Evolutionary conservation across 2,329 filamentous ascomycete species (phyloP).

Genomic region (Seiridium unicorne): DNA sequence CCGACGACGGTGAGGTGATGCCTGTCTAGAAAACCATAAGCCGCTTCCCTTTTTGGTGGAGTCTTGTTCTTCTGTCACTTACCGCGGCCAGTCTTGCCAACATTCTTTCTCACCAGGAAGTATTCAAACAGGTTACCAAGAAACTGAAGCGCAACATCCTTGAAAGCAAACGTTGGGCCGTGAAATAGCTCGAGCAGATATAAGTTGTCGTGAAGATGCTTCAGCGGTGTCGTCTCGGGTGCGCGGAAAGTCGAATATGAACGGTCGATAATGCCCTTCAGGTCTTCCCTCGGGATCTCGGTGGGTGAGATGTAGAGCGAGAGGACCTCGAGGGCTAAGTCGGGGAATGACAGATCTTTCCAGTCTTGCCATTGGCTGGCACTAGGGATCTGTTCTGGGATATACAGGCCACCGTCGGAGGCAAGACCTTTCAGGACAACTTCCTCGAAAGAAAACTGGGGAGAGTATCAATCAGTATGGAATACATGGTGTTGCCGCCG

Average conservation of each 20-base stretch:
- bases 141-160: slow-evolving; percentile 91
- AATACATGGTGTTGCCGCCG: background rate
- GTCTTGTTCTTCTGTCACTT: slow-evolving; percentile 19
- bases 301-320: slow-evolving; percentile 80
- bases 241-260: slow-evolving; percentile 90
- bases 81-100: slow-evolving; percentile 61
- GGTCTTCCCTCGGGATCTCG: slow-evolving; percentile 78
- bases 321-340: slow-evolving; percentile 82
- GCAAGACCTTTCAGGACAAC: slow-evolving; percentile 89
- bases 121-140: slow-evolving; percentile 96
- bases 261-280: slow-evolving; percentile 78
- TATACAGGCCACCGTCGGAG: slow-evolving; percentile 82
- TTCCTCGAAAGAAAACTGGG: slow-evolving; percentile 82
- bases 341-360: slow-evolving; percentile 75
- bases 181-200: slow-evolving; percentile 94
- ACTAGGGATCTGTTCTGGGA: slow-evolving; percentile 76
- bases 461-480: slow-evolving; percentile 8
- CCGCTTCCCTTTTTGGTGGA: too few species aligned
- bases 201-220: slow-evolving; percentile 75
- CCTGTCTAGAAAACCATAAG: slow-evolving; percentile 44
- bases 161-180: slow-evolving; percentile 92
- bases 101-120: slow-evolving; percentile 73
- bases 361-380: slow-evolving; percentile 63
- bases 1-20: slow-evolving; percentile 85
- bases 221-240: slow-evolving; percentile 73